Conservation (phyloP, 2,329 filamentous ascomycete genomes). For the Pseudocercospora cruenta region DNA sequence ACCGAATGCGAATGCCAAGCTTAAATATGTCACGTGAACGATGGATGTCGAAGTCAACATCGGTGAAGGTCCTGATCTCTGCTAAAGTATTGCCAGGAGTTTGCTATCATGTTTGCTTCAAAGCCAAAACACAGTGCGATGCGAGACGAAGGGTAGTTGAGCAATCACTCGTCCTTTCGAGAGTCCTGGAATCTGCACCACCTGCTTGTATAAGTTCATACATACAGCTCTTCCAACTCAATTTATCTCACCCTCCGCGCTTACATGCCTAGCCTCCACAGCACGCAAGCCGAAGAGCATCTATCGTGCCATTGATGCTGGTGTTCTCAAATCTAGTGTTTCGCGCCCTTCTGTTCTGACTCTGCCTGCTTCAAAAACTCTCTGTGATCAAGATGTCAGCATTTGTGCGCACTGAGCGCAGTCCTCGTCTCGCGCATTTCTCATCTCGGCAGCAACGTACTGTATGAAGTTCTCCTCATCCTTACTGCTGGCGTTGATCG, state of each 20-base stretch:
- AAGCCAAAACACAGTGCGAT: no score
- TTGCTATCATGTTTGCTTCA: no score
- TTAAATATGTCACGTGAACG: no score
- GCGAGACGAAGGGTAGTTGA: no score
- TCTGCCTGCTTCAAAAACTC: slow-evolving; percentile 31
- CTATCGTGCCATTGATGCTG: not conserved
- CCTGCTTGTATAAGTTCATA: slow-evolving; percentile 18
- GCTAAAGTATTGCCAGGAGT: no score
- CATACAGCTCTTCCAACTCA: slow-evolving; percentile 8
- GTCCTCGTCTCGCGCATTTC: no score
- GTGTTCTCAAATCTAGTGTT: slow-evolving; percentile 17
- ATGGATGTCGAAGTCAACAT: no score
- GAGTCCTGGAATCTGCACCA: no score
- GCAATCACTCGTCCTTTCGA: no score
- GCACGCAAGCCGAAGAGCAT: not conserved
- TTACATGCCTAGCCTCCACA: not conserved
- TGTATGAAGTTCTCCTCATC: slow-evolving; percentile 71
- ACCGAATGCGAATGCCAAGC: no score
- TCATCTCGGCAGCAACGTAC: slow-evolving; percentile 49
- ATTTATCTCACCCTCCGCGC: not conserved
- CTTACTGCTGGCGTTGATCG: slow-evolving; percentile 67
- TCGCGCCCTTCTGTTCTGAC: slow-evolving; percentile 22
- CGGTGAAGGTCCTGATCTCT: no score
- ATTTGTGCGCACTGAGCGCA: not conserved
- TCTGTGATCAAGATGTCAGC: slow-evolving; percentile 20